Conservation (phyloP, 192 early-diverging fungal species). For the Pilaira anomala region DNA sequence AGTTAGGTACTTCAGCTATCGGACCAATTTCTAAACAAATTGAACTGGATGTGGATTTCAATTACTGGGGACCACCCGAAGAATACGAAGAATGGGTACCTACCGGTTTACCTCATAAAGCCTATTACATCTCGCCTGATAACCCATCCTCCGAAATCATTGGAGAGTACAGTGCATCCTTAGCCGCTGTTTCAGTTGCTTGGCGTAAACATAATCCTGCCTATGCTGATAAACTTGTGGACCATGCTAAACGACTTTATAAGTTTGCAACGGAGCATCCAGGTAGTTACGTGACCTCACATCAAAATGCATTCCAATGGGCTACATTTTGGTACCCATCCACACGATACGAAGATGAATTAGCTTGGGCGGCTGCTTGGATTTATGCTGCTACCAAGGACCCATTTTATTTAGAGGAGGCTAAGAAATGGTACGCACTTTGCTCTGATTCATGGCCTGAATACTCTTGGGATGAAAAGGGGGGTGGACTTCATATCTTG, state of each 20-base stretch:
- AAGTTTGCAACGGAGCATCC: slow-evolving; percentile 38
- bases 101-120: slow-evolving; percentile 30
- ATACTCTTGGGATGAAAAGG: slow-evolving; percentile 54
- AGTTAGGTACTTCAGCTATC: slow-evolving; percentile 31
- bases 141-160: slow-evolving; percentile 33
- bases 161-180: slow-evolving; percentile 53
- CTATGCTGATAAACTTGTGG: slow-evolving; percentile 44
- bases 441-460: slow-evolving; percentile 26
- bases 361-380: slow-evolving; percentile 57
- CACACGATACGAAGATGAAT: slow-evolving; percentile 48
- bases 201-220: slow-evolving; percentile 45
- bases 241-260: slow-evolving; percentile 47
- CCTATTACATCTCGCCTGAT: slow-evolving; percentile 31
- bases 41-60: slow-evolving; percentile 45
- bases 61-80: slow-evolving; percentile 55
- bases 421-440: slow-evolving; percentile 35
- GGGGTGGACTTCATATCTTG: slow-evolving; percentile 39
- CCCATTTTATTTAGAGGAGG: slow-evolving; percentile 38
- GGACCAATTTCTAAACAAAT: slow-evolving; percentile 34
- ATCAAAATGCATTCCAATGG: slow-evolving; percentile 39
- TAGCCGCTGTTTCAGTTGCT: slow-evolving; percentile 51
- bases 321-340: slow-evolving; percentile 50
- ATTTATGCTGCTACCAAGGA: slow-evolving; percentile 51
- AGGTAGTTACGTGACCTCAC: slow-evolving; percentile 35
- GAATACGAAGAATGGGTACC: slow-evolving; percentile 47